phyloP scores from a whole-genome alignment of 169 alveolate genomes.

The Babesia ovis region DNA sequence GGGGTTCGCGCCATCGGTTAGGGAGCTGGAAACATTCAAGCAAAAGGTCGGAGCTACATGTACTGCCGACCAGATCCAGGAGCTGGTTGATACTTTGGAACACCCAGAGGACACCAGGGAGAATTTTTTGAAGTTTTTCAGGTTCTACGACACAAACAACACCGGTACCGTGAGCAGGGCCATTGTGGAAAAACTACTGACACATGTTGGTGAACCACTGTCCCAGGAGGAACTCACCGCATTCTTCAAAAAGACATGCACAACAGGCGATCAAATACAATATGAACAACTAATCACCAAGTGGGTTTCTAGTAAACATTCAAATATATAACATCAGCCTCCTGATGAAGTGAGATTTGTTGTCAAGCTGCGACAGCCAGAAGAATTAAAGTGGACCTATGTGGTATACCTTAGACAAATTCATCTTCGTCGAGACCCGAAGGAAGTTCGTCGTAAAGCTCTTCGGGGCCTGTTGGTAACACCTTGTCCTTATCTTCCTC shows the following conservation, averaged over 20 bases:
- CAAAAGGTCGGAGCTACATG: constrained; percentile 43
- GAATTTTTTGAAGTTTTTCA: constrained; percentile 58
- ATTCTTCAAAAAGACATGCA: constrained; percentile 42
- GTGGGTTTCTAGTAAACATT: constrained; percentile 2
- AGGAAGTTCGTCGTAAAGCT: not conserved
- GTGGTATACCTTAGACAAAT: no score
- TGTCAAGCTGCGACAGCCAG: no score
- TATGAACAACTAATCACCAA: constrained; percentile 50
- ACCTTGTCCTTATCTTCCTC: no score
- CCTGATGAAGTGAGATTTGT: constrained; percentile 47
- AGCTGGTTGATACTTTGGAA: constrained; percentile 32
- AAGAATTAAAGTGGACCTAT: no score
- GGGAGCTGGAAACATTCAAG: constrained; percentile 46
- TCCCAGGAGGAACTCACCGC: constrained; percentile 28
- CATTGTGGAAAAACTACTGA: constrained; percentile 45
- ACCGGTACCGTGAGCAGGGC: constrained; percentile 59
- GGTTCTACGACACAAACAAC: constrained; percentile 61
- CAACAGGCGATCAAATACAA: constrained; percentile 38
- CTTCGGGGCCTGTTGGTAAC: no score
- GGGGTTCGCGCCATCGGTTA: constrained; percentile 67
- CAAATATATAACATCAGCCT: constrained; percentile 7
- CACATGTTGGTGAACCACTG: constrained; percentile 63
- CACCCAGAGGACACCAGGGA: constrained; percentile 66
- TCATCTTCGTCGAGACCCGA: no score
- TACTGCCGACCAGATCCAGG: constrained; percentile 25